Percentiles rank a stretch among this genome's conserved stretches.
phyloP scores from a whole-genome alignment of 148 eudicot species.

The Amaranthus hypochondriacus region DNA sequence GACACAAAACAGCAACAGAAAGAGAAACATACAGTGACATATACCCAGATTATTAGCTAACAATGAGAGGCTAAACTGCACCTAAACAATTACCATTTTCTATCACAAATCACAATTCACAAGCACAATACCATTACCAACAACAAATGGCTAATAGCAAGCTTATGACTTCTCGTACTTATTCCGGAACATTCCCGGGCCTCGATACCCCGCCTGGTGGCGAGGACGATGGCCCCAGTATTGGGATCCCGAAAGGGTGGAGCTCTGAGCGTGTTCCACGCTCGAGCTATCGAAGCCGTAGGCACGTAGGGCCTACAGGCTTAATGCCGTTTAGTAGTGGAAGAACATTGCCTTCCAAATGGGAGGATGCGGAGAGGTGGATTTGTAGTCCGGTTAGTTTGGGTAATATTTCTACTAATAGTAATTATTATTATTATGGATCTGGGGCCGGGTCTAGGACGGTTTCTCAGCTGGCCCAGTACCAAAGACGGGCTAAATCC shows the following conservation, averaged over 20 bases:
- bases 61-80: background rate
- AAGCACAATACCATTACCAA: background rate
- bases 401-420: constrained; percentile 19
- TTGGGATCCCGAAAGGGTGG: constrained; percentile 59
- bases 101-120: too few relatives aligned
- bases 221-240: constrained; percentile 18
- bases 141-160: background rate
- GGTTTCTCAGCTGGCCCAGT: constrained; percentile 16
- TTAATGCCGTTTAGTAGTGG: constrained; percentile 73
- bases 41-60: background rate
- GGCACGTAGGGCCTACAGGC: constrained; percentile 45
- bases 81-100: background rate
- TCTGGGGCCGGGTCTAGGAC: constrained; percentile 18
- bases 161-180: constrained; percentile 12
- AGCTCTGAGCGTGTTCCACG: constrained; percentile 72
- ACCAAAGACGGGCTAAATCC: constrained; percentile 55
- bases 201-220: constrained; percentile 22
- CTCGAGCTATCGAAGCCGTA: constrained; percentile 34
- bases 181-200: constrained; percentile 25
- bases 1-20: background rate
- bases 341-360: constrained; percentile 79
- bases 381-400: constrained; percentile 72
- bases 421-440: constrained; percentile 18
- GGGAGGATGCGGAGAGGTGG: constrained; percentile 99
- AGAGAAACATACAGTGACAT: background rate